A percentile compares a stretch with the other conserved stretches of the same genome.
These are phyloP conservation scores for Trichodelitschia bisporula DNA, from an alignment of 495 filamentous ascomycete genomes.

Conservation along the genomic window DNA sequence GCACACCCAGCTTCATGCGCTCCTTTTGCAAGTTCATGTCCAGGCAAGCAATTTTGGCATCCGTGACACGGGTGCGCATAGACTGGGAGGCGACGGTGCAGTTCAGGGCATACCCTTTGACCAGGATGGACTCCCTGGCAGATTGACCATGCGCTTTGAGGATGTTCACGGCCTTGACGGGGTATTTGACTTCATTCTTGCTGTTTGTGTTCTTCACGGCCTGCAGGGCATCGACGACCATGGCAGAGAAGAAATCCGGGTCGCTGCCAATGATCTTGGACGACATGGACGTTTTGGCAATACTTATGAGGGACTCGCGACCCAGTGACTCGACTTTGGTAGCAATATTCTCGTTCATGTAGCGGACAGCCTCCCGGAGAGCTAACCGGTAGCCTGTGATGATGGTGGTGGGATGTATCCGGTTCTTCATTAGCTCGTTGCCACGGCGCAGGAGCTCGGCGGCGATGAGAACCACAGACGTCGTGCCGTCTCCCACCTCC, in stretches of 20 bases:
- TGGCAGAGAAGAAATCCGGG: constrained; percentile 88
- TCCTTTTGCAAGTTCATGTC: constrained; percentile 99
- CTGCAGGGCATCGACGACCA: constrained; percentile 92
- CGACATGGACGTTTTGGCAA: constrained; percentile 98
- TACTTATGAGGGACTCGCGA: constrained; percentile 71
- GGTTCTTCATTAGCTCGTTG: constrained; percentile 98
- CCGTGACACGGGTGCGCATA: constrained; percentile 79
- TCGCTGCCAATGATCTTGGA: constrained; percentile 96
- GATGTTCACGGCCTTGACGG: constrained; percentile 96
- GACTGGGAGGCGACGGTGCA: constrained; percentile 97
- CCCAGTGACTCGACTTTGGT: constrained; percentile 81
- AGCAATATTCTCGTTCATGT: constrained; percentile 95
- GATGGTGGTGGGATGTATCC: constrained; percentile 98
- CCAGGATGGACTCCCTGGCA: constrained; percentile 62
- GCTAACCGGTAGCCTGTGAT: constrained; percentile 95
- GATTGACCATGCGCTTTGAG: constrained; percentile 96
- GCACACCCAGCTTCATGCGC: constrained; percentile 94
- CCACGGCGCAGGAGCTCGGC: constrained; percentile 82
- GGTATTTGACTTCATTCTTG: constrained; percentile 79
- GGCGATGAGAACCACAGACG: constrained; percentile 90
- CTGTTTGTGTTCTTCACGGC: constrained; percentile 84
- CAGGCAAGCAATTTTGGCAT: constrained; percentile 90
- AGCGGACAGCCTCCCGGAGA: constrained; percentile 87
- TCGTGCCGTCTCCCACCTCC: constrained; percentile 93
- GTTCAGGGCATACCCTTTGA: constrained; percentile 94